Conservation (phyloP, 2,329 filamentous ascomycete genomes). For the Exophiala sp. region DNA sequence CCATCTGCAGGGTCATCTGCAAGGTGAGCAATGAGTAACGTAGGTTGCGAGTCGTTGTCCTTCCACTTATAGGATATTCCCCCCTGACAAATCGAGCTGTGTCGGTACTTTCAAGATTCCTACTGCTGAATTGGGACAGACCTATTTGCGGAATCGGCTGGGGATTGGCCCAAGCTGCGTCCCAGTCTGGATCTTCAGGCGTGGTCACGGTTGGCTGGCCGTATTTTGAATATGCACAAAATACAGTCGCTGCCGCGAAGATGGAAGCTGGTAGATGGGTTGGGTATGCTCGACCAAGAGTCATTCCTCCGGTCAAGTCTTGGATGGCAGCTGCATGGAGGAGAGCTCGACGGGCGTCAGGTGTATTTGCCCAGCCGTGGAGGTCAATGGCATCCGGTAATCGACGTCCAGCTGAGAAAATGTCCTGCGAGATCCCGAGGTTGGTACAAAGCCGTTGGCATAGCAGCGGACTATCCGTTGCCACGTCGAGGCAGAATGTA, state of each 20-base stretch:
- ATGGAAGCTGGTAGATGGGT: slow-evolving; percentile 42
- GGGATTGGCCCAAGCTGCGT: not conserved
- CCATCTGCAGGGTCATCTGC: slow-evolving; percentile 1
- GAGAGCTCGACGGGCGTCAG: slow-evolving; percentile 40
- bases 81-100: not conserved
- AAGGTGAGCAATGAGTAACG: not conserved
- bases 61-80: not conserved
- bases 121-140: too few relatives aligned
- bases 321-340: slow-evolving; percentile 43
- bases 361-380: slow-evolving; percentile 36
- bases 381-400: not conserved
- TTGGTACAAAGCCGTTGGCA: slow-evolving; percentile 36
- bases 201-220: not conserved
- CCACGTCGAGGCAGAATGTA: too few relatives aligned
- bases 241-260: slow-evolving; percentile 41
- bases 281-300: slow-evolving; percentile 41
- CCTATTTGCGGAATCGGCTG: too few relatives aligned
- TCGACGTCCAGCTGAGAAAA: not conserved
- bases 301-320: slow-evolving; percentile 42
- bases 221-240: slow-evolving; percentile 35
- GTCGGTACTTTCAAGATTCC: too few relatives aligned
- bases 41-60: not conserved
- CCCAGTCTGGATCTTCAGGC: not conserved
- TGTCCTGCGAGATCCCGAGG: not conserved
- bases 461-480: too few relatives aligned